Base-by-base conservation (phyloP, 2,329 filamentous ascomycete genomes). In the Aplosporella prunicola region DNA sequence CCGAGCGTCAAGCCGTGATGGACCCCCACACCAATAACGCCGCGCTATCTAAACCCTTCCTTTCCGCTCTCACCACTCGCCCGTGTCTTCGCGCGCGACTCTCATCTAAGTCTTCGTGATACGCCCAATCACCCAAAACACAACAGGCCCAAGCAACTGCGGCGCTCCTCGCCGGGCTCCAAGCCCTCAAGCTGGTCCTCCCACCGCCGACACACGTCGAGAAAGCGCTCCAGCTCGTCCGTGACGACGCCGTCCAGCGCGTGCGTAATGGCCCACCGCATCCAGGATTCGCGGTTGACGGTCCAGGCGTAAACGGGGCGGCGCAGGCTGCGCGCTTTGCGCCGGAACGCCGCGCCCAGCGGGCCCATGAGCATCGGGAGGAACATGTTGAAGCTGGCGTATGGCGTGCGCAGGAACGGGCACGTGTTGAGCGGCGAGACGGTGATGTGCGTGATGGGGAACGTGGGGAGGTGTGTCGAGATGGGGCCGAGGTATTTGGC, bases 171-270 rank as follows among this genome's bases (percentile, higher is more conserved):
- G n/a, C n/a, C n/a, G n/a, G n/a, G n/a, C n/a, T n/a, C n/a, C n/a
- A n/a, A n/a, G n/a, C n/a, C n/a, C n/a, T n/a, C n/a, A n/a, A n/a
- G n/a, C n/a, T n/a, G n/a, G n/a, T n/a, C n/a, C n/a, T n/a, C 15
- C 44, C 45, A 28, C 65, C 51, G 44, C 73, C 76, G 2, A 10
- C 37, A 18, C 14, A 85, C 69, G 29, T 80, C 71, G 16, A 78
- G 53, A 51, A 78, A 89, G 46, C 72, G 59, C 52, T 72, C 72
- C 1, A 84, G 83, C 47, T 94, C 78, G 52, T 95, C 88, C 0
- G 87, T 93, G 36, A 94, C 78, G 4, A 94, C 80, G 1, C 84
- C 88, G 48, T 93, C 83, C 1, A 93, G 63, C 3, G 59, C 56
- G 27, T 72, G 62, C 18, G 68, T 60, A 22, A 93, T 75, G 45